These are phyloP conservation scores for Malassezia psittaci DNA, from an alignment of 1,284 basidiomycete species.

Conservation along the genomic window DNA sequence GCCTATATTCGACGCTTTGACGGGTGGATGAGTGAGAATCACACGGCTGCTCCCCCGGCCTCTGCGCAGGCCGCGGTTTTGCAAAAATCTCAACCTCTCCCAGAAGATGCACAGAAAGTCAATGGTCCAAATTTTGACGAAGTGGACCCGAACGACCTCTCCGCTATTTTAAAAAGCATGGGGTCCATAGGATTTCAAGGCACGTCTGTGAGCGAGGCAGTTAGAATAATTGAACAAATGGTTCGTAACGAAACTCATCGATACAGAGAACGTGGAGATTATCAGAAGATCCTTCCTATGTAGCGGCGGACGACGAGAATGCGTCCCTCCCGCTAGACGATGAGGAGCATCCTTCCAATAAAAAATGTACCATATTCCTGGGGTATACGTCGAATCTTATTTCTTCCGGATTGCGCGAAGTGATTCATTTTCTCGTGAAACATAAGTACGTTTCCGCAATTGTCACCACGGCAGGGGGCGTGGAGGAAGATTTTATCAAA, in stretches of 20 bases:
- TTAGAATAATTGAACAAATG: constrained; percentile 82
- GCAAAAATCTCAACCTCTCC: constrained; percentile 20
- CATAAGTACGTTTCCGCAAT: constrained; percentile 79
- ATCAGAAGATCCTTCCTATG: constrained; percentile 16
- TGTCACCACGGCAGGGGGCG: constrained; percentile 93
- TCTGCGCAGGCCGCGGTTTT: constrained; percentile 20
- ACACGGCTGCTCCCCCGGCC: not conserved
- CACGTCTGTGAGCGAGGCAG: constrained; percentile 74
- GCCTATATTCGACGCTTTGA: not conserved
- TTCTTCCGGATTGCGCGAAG: constrained; percentile 87
- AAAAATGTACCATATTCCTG: constrained; percentile 77
- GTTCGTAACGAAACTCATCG: constrained; percentile 51
- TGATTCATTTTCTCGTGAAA: constrained; percentile 85
- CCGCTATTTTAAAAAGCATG: constrained; percentile 64
- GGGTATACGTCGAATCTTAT: constrained; percentile 98
- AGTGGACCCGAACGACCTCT: constrained; percentile 56
- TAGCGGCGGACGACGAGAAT: constrained; percentile 16
- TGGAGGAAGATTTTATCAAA: constrained; percentile 99
- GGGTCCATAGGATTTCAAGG: constrained; percentile 92
- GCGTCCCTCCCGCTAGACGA: constrained; percentile 22
- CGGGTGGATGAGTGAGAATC: no score
- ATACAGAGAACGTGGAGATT: constrained; percentile 33
- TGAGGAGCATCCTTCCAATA: constrained; percentile 49
- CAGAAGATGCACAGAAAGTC: constrained; percentile 53
- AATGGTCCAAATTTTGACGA: constrained; percentile 78